Evolutionary conservation across 352 stramenopile genomes (phyloP).

Genomic region (Phytophthora tubulina): DNA sequence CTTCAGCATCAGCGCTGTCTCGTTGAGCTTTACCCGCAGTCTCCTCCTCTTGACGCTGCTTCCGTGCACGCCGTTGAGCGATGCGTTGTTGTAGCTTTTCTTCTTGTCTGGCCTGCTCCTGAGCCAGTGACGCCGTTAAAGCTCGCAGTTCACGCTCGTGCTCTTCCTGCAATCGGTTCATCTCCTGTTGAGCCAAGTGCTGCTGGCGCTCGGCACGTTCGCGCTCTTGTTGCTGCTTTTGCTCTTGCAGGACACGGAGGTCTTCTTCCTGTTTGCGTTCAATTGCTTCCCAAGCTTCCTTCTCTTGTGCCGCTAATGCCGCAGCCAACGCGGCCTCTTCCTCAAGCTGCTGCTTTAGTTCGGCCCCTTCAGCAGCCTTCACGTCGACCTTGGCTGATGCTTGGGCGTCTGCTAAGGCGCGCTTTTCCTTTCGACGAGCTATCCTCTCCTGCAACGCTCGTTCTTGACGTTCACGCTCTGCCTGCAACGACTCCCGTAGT

Average conservation of each 20-base stretch:
- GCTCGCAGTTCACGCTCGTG: constrained; percentile 65
- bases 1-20: constrained; percentile 12
- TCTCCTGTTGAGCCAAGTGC: constrained; percentile 60
- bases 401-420: constrained; percentile 18
- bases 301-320: constrained; percentile 44
- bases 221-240: constrained; percentile 52
- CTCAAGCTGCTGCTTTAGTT: constrained; percentile 46
- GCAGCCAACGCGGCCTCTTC: constrained; percentile 38
- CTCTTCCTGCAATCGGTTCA: constrained; percentile 61
- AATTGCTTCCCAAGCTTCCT: constrained; percentile 45
- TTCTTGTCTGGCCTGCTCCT: constrained; percentile 72
- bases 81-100: constrained; percentile 76
- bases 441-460: constrained; percentile 63
- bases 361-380: constrained; percentile 37
- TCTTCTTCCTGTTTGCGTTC: constrained; percentile 55
- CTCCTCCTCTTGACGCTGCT: constrained; percentile 54
- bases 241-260: constrained; percentile 40
- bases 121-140: constrained; percentile 54
- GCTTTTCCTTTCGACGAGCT: constrained; percentile 58
- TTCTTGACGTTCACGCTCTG: constrained; percentile 63
- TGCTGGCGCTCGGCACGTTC: constrained; percentile 42
- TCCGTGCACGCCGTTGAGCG: constrained; percentile 55
- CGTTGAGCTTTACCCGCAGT: constrained; percentile 29
- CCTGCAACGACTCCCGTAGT: constrained; percentile 39
- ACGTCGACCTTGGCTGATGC: constrained; percentile 14